A percentile compares a stretch with the other conserved stretches of the same genome.
Evolutionary conservation across 2,329 filamentous ascomycete species (phyloP).

Genomic region (Neodidymelliopsis sp.): DNA sequence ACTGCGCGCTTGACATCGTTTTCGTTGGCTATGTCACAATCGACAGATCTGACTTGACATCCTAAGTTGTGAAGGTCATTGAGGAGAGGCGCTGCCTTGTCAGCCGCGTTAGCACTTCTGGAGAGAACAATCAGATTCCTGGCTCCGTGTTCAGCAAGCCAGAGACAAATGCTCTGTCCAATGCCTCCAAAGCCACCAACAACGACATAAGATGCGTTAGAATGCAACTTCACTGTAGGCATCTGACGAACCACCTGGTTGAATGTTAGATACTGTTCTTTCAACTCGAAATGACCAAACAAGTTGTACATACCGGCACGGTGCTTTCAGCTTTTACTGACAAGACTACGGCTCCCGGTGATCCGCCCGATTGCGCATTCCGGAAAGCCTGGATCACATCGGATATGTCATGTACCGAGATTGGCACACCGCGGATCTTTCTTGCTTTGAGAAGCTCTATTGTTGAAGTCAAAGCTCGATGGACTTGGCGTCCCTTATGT

Average conservation of each 20-base stretch:
- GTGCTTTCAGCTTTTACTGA: neutral
- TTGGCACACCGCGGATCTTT: neutral
- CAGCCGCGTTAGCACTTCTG: neutral
- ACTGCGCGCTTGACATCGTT: neutral
- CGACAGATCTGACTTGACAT: neutral
- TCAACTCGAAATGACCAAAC: too few species aligned
- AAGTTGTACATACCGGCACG: neutral
- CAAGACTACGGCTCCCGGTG: slow-evolving; percentile 1
- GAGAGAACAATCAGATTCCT: neutral
- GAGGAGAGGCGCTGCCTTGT: neutral
- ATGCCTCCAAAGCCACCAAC: slow-evolving; percentile 22
- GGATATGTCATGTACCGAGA: slow-evolving; percentile 3
- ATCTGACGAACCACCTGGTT: too few species aligned
- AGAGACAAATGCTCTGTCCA: slow-evolving; percentile 17
- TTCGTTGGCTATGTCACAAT: slow-evolving; percentile 1
- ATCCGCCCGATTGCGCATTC: neutral
- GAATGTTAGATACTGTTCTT: too few species aligned
- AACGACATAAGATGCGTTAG: slow-evolving; percentile 23
- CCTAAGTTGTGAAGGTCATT: neutral
- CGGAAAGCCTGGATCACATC: slow-evolving; percentile 4
- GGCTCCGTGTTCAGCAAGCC: slow-evolving; percentile 10
- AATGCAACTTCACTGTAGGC: too few species aligned
- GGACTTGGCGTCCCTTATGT: slow-evolving; percentile 28
- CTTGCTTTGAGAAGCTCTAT: neutral
- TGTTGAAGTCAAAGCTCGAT: neutral